Percentiles rank a stretch among this genome's conserved stretches.
phyloP scores from a whole-genome alignment of 257 asterid genomes.

The Solanum chiquidenum region DNA sequence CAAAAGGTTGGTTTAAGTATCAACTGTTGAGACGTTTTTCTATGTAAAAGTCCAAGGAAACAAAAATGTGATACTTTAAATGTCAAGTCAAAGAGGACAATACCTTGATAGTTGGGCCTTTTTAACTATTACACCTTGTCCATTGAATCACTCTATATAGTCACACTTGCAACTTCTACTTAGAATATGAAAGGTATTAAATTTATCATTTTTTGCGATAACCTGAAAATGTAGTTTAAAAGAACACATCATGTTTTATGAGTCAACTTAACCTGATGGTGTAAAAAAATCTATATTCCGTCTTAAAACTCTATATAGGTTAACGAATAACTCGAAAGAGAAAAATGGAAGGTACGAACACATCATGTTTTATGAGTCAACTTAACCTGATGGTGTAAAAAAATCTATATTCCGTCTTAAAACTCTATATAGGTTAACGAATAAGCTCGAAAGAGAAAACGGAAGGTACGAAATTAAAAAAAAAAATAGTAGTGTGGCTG shows the following conservation, averaged over 20 bases:
- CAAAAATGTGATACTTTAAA: background rate
- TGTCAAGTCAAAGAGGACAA: background rate
- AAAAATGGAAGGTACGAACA: background rate
- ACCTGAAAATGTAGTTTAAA: background rate
- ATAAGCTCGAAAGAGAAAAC: background rate
- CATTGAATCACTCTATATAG: background rate
- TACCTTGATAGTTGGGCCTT: background rate
- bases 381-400: background rate
- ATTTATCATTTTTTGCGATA: too few species aligned
- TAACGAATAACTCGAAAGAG: background rate
- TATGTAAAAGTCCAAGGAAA: background rate
- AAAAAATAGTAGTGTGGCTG: slow-evolving; percentile 51
- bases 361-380: background rate
- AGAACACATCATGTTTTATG: background rate
- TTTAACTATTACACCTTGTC: background rate
- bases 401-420: background rate
- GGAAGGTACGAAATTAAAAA: background rate
- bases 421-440: background rate
- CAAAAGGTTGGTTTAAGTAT: background rate
- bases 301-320: background rate
- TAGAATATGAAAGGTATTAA: too few species aligned
- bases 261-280: background rate
- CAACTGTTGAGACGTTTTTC: background rate
- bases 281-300: background rate
- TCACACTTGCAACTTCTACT: background rate